Conservation (phyloP, 2,329 filamentous ascomycete genomes). For the Xylaria hypoxylon region DNA sequence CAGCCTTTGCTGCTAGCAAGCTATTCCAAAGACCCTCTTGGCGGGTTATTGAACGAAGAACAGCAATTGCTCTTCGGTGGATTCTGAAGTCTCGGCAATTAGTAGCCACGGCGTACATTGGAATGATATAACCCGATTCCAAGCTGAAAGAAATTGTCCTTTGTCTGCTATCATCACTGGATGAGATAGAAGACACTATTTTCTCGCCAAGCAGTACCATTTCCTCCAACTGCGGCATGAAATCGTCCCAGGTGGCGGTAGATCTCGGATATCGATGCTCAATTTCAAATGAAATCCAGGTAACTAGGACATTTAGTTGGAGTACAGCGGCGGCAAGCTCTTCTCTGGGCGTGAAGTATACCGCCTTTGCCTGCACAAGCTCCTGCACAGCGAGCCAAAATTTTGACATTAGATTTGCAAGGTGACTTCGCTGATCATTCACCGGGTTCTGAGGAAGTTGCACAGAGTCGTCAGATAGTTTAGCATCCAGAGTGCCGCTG, state of each 20-base stretch:
- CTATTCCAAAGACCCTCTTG: conserved; percentile 32
- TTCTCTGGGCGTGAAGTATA: conserved; percentile 10
- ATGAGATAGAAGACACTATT: conserved; percentile 9
- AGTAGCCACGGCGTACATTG: conserved; percentile 28
- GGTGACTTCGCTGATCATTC: conserved; percentile 10
- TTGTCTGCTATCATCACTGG: neutral
- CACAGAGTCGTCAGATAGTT: conserved; percentile 20
- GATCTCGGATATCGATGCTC: conserved; percentile 13
- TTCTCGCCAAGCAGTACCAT: conserved; percentile 19
- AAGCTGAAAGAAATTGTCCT: conserved; percentile 3
- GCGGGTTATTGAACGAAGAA: conserved; percentile 23
- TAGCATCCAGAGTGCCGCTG: conserved; percentile 27
- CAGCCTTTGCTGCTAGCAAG: conserved; percentile 14
- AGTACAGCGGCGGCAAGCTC: conserved; percentile 26
- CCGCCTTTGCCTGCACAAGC: conserved; percentile 5
- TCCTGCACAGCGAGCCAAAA: conserved; percentile 17
- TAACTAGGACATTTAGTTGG: conserved; percentile 26
- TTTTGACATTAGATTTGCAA: conserved; percentile 23
- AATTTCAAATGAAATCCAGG: conserved; percentile 32
- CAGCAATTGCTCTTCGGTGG: conserved; percentile 27
- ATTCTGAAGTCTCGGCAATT: conserved; percentile 14
- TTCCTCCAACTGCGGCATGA: conserved; percentile 20
- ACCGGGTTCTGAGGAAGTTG: conserved; percentile 14
- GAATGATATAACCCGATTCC: conserved; percentile 28
- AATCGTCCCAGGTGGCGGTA: conserved; percentile 12